phyloP scores from a whole-genome alignment of 805 yeast genomes.

The Candida stauntonica region DNA sequence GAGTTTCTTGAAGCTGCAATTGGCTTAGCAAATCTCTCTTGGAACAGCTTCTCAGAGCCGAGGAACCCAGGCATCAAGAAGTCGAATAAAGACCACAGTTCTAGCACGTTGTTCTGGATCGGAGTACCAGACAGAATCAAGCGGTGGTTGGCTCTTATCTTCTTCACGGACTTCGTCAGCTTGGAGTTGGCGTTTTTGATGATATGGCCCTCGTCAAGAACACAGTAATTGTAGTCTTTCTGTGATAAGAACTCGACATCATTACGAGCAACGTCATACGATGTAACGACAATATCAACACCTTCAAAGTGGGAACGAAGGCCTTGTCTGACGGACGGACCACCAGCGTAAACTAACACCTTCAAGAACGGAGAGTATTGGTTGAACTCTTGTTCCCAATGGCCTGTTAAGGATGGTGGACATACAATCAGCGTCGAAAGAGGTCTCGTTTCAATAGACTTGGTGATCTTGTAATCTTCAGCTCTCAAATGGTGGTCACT shows the following conservation, averaged over 20 bases:
- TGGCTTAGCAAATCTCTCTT: constrained; percentile 96
- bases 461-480: constrained; percentile 56
- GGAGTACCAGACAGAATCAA: constrained; percentile 95
- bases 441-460: constrained; percentile 60
- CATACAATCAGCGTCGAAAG: constrained; percentile 86
- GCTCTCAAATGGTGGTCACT: constrained; percentile 89
- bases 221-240: constrained; percentile 85
- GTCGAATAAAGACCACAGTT: constrained; percentile 96
- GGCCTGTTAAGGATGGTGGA: constrained; percentile 97
- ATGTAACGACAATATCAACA: constrained; percentile 87
- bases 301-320: constrained; percentile 46
- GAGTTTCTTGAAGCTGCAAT: constrained; percentile 90
- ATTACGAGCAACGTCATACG: constrained; percentile 94
- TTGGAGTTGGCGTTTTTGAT: constrained; percentile 90
- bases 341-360: constrained; percentile 88
- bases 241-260: constrained; percentile 63
- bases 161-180: constrained; percentile 82
- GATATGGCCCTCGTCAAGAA: constrained; percentile 95
- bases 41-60: constrained; percentile 91
- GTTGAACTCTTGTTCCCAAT: constrained; percentile 94
- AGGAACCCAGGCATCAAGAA: constrained; percentile 98
- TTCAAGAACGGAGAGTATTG: constrained; percentile 86
- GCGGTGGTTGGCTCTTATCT: constrained; percentile 80
- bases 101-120: constrained; percentile 93
- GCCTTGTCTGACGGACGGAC: constrained; percentile 65